Conservation (phyloP, 192 early-diverging fungal species). For the Linnemannia exigua region DNA sequence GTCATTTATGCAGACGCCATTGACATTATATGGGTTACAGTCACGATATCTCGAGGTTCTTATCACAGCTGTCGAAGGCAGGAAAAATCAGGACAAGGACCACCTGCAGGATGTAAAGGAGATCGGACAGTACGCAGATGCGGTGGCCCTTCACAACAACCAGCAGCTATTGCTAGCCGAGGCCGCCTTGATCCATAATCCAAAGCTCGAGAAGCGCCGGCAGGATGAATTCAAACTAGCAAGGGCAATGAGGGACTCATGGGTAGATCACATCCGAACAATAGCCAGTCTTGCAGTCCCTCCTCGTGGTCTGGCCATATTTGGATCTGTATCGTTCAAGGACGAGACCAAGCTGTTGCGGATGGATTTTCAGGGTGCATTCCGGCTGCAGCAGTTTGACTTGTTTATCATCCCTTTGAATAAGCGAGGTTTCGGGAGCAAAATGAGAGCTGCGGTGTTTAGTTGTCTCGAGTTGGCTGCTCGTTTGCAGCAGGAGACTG, state of each 20-base stretch:
- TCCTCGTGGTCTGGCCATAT: constrained; percentile 15
- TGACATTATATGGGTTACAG: neutral
- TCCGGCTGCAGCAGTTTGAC: constrained; percentile 26
- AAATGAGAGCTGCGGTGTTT: constrained; percentile 24
- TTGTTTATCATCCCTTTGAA: constrained; percentile 20
- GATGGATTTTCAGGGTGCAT: constrained; percentile 26
- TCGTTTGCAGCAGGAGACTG: constrained; percentile 10
- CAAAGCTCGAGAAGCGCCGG: constrained; percentile 4
- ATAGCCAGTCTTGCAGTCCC: constrained; percentile 3
- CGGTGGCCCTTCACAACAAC: constrained; percentile 13
- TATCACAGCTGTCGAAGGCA: neutral
- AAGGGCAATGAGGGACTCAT: constrained; percentile 20
- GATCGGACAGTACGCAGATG: neutral
- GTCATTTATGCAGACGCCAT: constrained; percentile 6
- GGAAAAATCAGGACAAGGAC: constrained; percentile 17
- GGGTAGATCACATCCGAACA: constrained; percentile 17
- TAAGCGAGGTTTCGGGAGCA: constrained; percentile 24
- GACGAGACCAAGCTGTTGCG: constrained; percentile 27
- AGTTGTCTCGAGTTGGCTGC: constrained; percentile 30
- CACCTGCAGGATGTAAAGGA: neutral
- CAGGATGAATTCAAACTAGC: constrained; percentile 21
- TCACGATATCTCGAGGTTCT: constrained; percentile 1
- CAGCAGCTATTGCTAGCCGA: constrained; percentile 10
- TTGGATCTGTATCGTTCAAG: constrained; percentile 25
- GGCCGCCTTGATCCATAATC: neutral